Evolutionary conservation across 768 basidiomycete genomes (phyloP).

Genomic region (Termitomyces sp.): DNA sequence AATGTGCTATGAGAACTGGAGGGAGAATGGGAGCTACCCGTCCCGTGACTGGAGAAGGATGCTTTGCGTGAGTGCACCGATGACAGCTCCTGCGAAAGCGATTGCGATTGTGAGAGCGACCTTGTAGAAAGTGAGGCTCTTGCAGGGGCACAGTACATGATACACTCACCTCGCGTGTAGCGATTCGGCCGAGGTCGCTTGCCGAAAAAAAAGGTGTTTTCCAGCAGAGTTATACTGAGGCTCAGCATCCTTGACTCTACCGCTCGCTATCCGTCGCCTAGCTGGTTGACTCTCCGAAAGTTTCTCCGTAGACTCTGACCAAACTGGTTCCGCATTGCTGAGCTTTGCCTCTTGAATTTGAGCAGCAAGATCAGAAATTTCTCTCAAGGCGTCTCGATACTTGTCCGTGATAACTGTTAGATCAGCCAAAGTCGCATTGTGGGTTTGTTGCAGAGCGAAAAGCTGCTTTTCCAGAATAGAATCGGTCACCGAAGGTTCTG

Average conservation of each 20-base stretch:
- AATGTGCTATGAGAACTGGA: conserved; percentile 48
- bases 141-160: conserved; percentile 9
- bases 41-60: conserved; percentile 73
- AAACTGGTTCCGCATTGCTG: conserved; percentile 35
- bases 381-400: conserved; percentile 83
- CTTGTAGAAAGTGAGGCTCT: conserved; percentile 30
- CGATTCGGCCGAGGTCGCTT: conserved; percentile 83
- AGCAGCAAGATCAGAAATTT: conserved; percentile 90
- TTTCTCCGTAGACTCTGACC: conserved; percentile 43
- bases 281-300: conserved; percentile 31
- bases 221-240: conserved; percentile 44
- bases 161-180: conserved; percentile 73
- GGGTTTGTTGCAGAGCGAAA: conserved; percentile 72
- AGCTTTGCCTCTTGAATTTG: conserved; percentile 87
- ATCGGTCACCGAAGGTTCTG: conserved; percentile 27
- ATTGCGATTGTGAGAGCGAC: conserved; percentile 91
- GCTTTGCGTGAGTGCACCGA: conserved; percentile 82
- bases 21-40: conserved; percentile 57
- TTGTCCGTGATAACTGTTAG: conserved; percentile 74
- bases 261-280: conserved; percentile 49
- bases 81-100: conserved; percentile 95
- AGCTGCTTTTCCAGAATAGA: conserved; percentile 56
- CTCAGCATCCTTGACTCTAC: conserved; percentile 43
- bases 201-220: conserved; percentile 80
- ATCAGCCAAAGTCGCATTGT: conserved; percentile 75